These are phyloP conservation scores for Ogataea glucozyma DNA, from an alignment of 805 yeast species.

Conservation along the genomic window DNA sequence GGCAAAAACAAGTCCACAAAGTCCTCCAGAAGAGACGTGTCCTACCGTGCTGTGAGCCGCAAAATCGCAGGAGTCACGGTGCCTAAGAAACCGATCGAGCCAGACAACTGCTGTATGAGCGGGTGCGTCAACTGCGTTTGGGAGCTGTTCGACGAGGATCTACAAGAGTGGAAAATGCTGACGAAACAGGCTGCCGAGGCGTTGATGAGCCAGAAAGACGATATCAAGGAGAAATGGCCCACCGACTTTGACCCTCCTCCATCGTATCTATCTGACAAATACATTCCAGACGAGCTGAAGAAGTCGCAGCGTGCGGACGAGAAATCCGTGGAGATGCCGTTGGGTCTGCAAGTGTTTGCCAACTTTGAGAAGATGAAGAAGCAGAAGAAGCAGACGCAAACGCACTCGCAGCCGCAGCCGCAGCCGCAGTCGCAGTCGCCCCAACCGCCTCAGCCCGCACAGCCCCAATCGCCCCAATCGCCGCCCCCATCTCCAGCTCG, in stretches of 20 bases:
- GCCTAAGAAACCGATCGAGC: slow-evolving; percentile 83
- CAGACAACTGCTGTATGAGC: slow-evolving; percentile 96
- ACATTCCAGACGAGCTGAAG: slow-evolving; percentile 43
- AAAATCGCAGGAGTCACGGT: slow-evolving; percentile 67
- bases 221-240: slow-evolving; percentile 64
- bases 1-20: slow-evolving; percentile 33
- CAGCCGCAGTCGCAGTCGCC: not conserved
- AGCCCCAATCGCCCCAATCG: not conserved
- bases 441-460: not conserved
- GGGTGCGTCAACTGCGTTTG: slow-evolving; percentile 97
- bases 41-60: slow-evolving; percentile 35
- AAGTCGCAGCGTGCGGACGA: slow-evolving; percentile 31
- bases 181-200: slow-evolving; percentile 57
- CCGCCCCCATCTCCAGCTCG: not conserved
- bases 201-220: slow-evolving; percentile 39
- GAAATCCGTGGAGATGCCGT: slow-evolving; percentile 61
- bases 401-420: not conserved
- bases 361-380: slow-evolving; percentile 73
- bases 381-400: slow-evolving; percentile 28
- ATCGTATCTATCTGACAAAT: slow-evolving; percentile 39
- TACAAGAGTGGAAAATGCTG: slow-evolving; percentile 73
- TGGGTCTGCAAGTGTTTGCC: slow-evolving; percentile 78
- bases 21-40: slow-evolving; percentile 39
- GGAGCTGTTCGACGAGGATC: slow-evolving; percentile 88
- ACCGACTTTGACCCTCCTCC: slow-evolving; percentile 60